These are phyloP conservation scores for Phallus indusiatus DNA, from an alignment of 768 basidiomycete species.

Conservation along the genomic window DNA sequence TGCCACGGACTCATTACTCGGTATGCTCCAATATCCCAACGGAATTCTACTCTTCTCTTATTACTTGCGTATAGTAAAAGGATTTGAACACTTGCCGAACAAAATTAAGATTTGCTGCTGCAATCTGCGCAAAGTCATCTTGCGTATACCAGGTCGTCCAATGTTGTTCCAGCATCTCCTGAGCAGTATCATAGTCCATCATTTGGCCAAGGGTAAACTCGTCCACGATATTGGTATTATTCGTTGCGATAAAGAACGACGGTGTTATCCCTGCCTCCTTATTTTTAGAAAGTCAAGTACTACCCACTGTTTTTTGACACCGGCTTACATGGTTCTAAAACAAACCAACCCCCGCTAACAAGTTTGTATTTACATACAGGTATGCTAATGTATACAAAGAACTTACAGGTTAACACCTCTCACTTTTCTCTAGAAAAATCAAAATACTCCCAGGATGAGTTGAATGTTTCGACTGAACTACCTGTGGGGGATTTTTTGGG, in stretches of 20 bases:
- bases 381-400: neutral
- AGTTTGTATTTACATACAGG: neutral
- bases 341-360: slow-evolving; percentile 54
- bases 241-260: slow-evolving; percentile 56
- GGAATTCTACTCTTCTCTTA: slow-evolving; percentile 42
- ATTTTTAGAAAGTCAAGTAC: too few species aligned
- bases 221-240: slow-evolving; percentile 46
- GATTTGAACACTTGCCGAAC: slow-evolving; percentile 40
- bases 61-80: neutral
- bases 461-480: neutral
- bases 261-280: slow-evolving; percentile 74
- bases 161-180: slow-evolving; percentile 37
- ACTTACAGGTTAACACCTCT: slow-evolving; percentile 57
- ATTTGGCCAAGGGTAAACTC: slow-evolving; percentile 53
- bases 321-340: slow-evolving; percentile 30
- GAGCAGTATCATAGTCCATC: slow-evolving; percentile 34
- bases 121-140: slow-evolving; percentile 57
- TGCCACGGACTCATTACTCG: slow-evolving; percentile 40
- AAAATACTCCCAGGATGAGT: slow-evolving; percentile 22
- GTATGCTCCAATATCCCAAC: slow-evolving; percentile 74
- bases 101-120: slow-evolving; percentile 59
- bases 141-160: slow-evolving; percentile 36
- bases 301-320: too few species aligned
- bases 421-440: slow-evolving; percentile 35
- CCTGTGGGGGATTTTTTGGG: neutral